Percentiles rank a stretch among this genome's conserved stretches.
These are phyloP conservation scores for Huntiella abstrusa DNA, from an alignment of 2,329 filamentous ascomycete species.

Conservation along the genomic window DNA sequence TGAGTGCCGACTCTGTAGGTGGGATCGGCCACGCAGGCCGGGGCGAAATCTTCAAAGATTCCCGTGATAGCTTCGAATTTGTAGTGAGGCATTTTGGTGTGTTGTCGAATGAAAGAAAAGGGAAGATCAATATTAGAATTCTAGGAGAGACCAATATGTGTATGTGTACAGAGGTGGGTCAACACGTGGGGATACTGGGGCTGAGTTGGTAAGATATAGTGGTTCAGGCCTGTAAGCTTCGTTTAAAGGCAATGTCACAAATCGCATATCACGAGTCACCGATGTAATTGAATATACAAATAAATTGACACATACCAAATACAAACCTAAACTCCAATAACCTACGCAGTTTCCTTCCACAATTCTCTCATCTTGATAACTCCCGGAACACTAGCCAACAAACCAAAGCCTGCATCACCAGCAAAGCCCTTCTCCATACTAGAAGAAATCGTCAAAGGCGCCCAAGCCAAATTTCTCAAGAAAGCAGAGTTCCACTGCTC, in stretches of 20 bases:
- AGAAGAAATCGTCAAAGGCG: constrained; percentile 73
- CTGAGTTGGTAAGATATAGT: too few species aligned
- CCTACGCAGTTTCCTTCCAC: constrained; percentile 19
- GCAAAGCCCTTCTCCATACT: constrained; percentile 43
- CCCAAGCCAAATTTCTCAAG: constrained; percentile 53
- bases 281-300: too few species aligned
- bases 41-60: constrained; percentile 28
- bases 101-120: too few species aligned
- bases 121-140: too few species aligned
- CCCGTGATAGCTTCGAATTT: constrained; percentile 22
- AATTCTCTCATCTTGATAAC: constrained; percentile 22
- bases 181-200: too few species aligned
- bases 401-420: constrained; percentile 17
- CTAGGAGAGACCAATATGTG: too few species aligned
- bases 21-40: constrained; percentile 16
- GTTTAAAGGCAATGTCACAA: not conserved
- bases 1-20: constrained; percentile 21
- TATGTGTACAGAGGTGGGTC: too few species aligned
- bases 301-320: not conserved
- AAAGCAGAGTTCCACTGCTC: constrained; percentile 45
- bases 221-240: not conserved
- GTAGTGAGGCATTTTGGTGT: constrained; percentile 11
- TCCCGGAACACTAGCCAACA: constrained; percentile 21
- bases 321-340: not conserved
- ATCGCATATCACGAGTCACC: not conserved